Percentiles rank a stretch among this genome's conserved stretches.
phyloP scores from a whole-genome alignment of 495 filamentous ascomycete genomes.

The Lophiostoma macrostomum region DNA sequence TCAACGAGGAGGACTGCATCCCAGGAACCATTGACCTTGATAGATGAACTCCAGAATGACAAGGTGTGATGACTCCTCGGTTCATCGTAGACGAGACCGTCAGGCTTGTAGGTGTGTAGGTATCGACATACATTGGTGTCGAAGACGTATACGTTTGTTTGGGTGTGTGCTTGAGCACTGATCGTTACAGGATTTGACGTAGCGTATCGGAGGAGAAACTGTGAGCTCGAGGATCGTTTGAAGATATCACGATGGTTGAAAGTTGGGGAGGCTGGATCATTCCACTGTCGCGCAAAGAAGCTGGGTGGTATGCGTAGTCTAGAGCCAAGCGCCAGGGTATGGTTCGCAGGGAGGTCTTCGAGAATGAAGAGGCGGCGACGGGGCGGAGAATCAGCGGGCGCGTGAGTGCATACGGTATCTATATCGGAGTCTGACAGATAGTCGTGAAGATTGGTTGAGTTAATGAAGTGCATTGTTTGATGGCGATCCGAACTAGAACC shows the following conservation, averaged over 20 bases:
- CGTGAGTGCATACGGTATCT: neutral
- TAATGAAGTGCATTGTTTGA: neutral
- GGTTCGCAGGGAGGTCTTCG: neutral
- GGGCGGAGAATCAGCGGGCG: neutral
- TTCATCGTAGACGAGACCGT: constrained; percentile 1
- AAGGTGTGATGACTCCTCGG: constrained; percentile 1
- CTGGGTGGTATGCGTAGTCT: constrained; percentile 1
- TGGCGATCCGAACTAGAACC: neutral
- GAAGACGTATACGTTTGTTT: neutral
- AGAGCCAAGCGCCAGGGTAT: constrained; percentile 1
- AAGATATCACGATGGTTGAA: constrained; percentile 1
- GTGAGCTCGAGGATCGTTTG: neutral
- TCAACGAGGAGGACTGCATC: constrained; percentile 3
- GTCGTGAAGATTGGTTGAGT: neutral
- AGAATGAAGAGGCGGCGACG: neutral
- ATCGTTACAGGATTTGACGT: neutral
- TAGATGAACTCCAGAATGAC: neutral
- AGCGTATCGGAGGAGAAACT: neutral
- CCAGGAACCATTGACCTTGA: neutral
- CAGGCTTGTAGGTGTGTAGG: neutral
- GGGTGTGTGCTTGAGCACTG: neutral
- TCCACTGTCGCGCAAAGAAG: constrained; percentile 2
- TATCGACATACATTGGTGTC: constrained; percentile 4
- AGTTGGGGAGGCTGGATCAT: neutral
- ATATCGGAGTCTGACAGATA: neutral